Evolutionary conservation across 2,329 filamentous ascomycete genomes (phyloP).

Genomic region (Botryosphaeria agaves): DNA sequence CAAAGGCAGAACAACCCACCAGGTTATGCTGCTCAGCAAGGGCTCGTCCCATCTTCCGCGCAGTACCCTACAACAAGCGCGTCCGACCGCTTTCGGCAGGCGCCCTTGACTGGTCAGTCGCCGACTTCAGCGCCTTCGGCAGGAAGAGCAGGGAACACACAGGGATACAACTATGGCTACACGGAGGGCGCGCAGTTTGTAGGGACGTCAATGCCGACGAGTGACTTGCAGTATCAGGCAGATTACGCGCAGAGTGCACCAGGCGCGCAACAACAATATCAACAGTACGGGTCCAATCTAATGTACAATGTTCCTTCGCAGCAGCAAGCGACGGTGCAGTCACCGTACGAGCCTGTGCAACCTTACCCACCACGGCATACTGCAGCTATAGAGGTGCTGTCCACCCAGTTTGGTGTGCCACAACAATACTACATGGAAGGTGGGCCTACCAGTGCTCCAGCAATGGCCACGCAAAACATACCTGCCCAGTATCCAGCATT

Average conservation of each 20-base stretch:
- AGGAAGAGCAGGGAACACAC: slow-evolving; percentile 19
- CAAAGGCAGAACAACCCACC: slow-evolving; percentile 60
- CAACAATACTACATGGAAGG: slow-evolving; percentile 59
- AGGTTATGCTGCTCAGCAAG: slow-evolving; percentile 37
- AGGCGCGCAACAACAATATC: slow-evolving; percentile 33
- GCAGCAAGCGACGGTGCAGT: slow-evolving; percentile 38
- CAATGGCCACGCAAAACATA: slow-evolving; percentile 43
- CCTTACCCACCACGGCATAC: slow-evolving; percentile 62
- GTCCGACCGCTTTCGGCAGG: slow-evolving; percentile 30
- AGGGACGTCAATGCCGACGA: slow-evolving; percentile 34
- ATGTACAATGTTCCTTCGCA: slow-evolving; percentile 65
- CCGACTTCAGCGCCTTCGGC: slow-evolving; percentile 23
- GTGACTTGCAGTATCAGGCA: slow-evolving; percentile 43
- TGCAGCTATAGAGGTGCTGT: slow-evolving; percentile 60
- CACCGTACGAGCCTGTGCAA: slow-evolving; percentile 54
- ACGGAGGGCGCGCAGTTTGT: slow-evolving; percentile 35
- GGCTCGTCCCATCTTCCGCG: slow-evolving; percentile 25
- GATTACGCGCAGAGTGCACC: slow-evolving; percentile 43
- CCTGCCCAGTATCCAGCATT: slow-evolving; percentile 43
- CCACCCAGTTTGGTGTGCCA: slow-evolving; percentile 48
- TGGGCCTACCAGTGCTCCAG: slow-evolving; percentile 39
- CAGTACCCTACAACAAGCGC: slow-evolving; percentile 26
- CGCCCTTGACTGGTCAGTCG: slow-evolving; percentile 24
- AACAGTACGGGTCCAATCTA: slow-evolving; percentile 44
- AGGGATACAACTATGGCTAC: slow-evolving; percentile 35